Conservation (phyloP, 1,284 basidiomycete species). For the Moesziomyces antarcticus region DNA sequence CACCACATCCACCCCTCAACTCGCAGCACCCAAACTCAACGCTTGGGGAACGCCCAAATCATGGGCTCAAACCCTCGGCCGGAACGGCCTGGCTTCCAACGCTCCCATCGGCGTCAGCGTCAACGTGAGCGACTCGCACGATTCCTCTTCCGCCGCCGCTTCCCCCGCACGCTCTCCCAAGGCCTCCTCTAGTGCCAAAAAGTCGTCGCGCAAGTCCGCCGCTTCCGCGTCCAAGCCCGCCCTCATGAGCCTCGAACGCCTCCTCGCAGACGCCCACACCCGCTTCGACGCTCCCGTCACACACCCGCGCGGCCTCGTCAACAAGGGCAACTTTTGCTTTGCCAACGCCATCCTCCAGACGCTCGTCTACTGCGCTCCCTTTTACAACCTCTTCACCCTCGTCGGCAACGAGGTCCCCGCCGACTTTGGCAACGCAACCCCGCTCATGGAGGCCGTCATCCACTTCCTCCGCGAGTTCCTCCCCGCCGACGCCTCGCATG, state of each 20-base stretch:
- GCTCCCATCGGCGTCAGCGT: constrained; percentile 46
- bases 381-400: constrained; percentile 81
- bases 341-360: constrained; percentile 93
- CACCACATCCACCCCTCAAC: constrained; percentile 19
- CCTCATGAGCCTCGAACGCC: constrained; percentile 42
- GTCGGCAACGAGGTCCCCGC: constrained; percentile 73
- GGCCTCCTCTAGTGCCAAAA: constrained; percentile 18
- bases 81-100: constrained; percentile 18
- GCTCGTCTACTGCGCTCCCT: constrained; percentile 87
- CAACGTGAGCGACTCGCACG: constrained; percentile 26
- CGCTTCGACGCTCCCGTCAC: constrained; percentile 69
- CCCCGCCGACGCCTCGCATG: constrained; percentile 39
- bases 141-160: constrained; percentile 13
- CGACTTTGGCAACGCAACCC: constrained; percentile 73
- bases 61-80: constrained; percentile 39
- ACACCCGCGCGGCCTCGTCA: constrained; percentile 85
- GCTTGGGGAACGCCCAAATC: constrained; percentile 45
- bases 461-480: constrained; percentile 84
- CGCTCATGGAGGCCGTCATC: constrained; percentile 83
- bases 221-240: constrained; percentile 8
- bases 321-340: constrained; percentile 97
- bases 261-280: constrained; percentile 47
- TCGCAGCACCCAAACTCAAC: constrained; percentile 21
- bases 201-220: constrained; percentile 29
- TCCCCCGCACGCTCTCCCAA: constrained; percentile 32